phyloP scores from a whole-genome alignment of 1,284 basidiomycete species.

The Cutaneotrichosporon mucoides region DNA sequence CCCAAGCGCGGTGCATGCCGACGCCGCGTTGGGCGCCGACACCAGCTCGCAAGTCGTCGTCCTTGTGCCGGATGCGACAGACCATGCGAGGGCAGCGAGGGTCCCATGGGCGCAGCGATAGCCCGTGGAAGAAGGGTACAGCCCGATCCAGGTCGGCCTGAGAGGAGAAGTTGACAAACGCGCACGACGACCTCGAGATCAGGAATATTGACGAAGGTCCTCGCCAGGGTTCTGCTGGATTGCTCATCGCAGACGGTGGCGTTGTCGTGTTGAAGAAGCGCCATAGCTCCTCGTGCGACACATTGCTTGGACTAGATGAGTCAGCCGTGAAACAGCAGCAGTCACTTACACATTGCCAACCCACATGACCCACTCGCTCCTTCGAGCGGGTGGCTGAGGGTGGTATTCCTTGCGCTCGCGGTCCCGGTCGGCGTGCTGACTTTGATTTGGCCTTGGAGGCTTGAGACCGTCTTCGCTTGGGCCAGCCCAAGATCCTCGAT shows the following conservation, averaged over 20 bases:
- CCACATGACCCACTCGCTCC: slow-evolving; percentile 96
- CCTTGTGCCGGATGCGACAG: slow-evolving; percentile 75
- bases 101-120: slow-evolving; percentile 55
- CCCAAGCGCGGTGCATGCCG: slow-evolving; percentile 76
- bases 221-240: slow-evolving; percentile 38
- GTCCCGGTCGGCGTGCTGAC: slow-evolving; percentile 10
- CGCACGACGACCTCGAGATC: slow-evolving; percentile 86
- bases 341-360: slow-evolving; percentile 49
- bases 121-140: slow-evolving; percentile 63
- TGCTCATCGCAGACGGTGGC: slow-evolving; percentile 17
- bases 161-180: slow-evolving; percentile 81
- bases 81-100: slow-evolving; percentile 71
- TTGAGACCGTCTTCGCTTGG: slow-evolving; percentile 1
- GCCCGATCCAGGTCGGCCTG: slow-evolving; percentile 63
- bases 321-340: not conserved
- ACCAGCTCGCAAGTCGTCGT: slow-evolving; percentile 83
- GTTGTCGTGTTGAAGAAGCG: slow-evolving; percentile 64
- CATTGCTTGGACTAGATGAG: slow-evolving; percentile 55
- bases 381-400: slow-evolving; percentile 54
- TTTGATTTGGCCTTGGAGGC: not conserved
- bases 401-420: slow-evolving; percentile 47
- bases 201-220: slow-evolving; percentile 86
- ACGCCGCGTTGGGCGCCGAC: slow-evolving; percentile 86
- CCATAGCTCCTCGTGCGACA: slow-evolving; percentile 83
- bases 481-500: not conserved